Conservation (phyloP, 73 alveolate species). For the Blepharisma japonicum region DNA sequence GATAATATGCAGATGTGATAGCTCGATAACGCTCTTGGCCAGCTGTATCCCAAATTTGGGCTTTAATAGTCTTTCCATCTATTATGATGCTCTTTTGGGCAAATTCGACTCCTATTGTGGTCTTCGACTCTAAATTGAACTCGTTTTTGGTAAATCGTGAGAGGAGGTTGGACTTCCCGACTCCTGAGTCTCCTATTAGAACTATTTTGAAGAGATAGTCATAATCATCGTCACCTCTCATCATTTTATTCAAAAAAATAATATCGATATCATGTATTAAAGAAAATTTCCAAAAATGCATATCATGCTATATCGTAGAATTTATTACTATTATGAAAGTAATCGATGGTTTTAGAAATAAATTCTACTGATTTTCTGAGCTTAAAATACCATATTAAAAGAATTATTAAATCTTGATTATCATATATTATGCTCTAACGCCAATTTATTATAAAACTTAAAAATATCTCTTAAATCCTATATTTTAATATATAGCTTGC, state of each 20-base stretch:
- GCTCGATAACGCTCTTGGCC: constrained; percentile 43
- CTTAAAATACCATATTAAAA: too few relatives aligned
- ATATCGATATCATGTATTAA: too few relatives aligned
- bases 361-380: too few relatives aligned
- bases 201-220: constrained; percentile 11
- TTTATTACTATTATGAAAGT: too few relatives aligned
- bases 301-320: too few relatives aligned
- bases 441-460: too few relatives aligned
- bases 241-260: not conserved
- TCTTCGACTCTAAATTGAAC: constrained; percentile 44
- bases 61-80: constrained; percentile 30
- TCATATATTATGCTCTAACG: too few relatives aligned
- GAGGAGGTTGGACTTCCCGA: constrained; percentile 24
- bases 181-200: constrained; percentile 30
- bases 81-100: constrained; percentile 36
- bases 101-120: constrained; percentile 68
- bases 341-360: too few relatives aligned
- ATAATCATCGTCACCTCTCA: constrained; percentile 10
- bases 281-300: too few relatives aligned
- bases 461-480: too few relatives aligned
- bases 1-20: constrained; percentile 34
- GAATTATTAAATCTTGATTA: too few relatives aligned
- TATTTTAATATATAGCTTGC: too few relatives aligned
- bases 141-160: constrained; percentile 43
- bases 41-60: constrained; percentile 43